Evolutionary conservation across 768 basidiomycete species (phyloP).

Genomic region (Strobilomyces echinocephalus): DNA sequence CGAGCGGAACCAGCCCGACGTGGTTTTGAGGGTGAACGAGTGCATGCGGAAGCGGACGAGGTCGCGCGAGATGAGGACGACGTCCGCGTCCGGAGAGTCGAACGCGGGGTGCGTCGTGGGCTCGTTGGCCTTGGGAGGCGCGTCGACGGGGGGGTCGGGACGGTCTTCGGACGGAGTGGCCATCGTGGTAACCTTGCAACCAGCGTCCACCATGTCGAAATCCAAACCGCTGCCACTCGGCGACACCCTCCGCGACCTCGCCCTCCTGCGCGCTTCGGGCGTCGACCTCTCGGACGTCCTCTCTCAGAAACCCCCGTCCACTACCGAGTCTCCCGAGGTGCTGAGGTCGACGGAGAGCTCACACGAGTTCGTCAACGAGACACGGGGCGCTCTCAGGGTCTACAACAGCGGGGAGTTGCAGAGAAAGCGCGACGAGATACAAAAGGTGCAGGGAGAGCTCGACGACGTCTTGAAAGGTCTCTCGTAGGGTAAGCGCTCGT

Average conservation of each 20-base stretch:
- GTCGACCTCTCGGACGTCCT: constrained; percentile 36
- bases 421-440: constrained; percentile 49
- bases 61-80: constrained; percentile 47
- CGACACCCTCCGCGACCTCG: constrained; percentile 67
- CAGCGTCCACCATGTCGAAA: constrained; percentile 27
- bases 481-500: constrained; percentile 19
- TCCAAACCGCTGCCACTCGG: constrained; percentile 45
- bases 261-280: constrained; percentile 59
- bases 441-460: constrained; percentile 48
- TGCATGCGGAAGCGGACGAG: constrained; percentile 55
- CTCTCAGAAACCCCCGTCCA: constrained; percentile 2
- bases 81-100: constrained; percentile 49
- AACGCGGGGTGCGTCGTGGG: constrained; percentile 45
- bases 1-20: constrained; percentile 53
- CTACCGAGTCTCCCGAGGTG: constrained; percentile 9
- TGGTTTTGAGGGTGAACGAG: constrained; percentile 53
- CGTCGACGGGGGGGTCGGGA: not conserved
- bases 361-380: constrained; percentile 53
- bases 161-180: constrained; percentile 13
- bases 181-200: not conserved
- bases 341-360: constrained; percentile 38
- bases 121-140: constrained; percentile 1
- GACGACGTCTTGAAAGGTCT: constrained; percentile 45
- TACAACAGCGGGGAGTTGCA: constrained; percentile 44
- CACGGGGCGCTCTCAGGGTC: constrained; percentile 51